Conservation (phyloP, 352 stramenopile species). For the Phytophthora sojae region DNA sequence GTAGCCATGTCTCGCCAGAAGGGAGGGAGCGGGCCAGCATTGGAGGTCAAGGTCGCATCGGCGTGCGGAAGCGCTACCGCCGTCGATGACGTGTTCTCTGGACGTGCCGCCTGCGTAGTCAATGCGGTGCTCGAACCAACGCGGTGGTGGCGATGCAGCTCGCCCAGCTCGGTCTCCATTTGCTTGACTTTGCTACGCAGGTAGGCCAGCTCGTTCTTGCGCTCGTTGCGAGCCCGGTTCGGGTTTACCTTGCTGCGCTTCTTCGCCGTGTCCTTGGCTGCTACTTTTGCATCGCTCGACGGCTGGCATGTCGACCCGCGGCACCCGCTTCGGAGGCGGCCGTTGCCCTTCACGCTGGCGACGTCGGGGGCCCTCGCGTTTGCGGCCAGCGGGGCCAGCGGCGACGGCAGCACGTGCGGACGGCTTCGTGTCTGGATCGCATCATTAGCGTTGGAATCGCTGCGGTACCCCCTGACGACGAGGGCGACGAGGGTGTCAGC, state of each 20-base stretch:
- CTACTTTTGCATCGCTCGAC: background rate
- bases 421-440: too few relatives aligned
- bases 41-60: background rate
- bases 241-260: slow-evolving; percentile 41
- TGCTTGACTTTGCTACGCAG: slow-evolving; percentile 54
- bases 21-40: slow-evolving; percentile 15
- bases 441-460: too few relatives aligned
- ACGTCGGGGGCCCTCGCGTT: slow-evolving; percentile 19
- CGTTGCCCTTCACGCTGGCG: slow-evolving; percentile 29
- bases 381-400: background rate
- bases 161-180: slow-evolving; percentile 45
- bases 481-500: slow-evolving; percentile 14
- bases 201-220: slow-evolving; percentile 65
- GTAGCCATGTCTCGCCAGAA: slow-evolving; percentile 44
- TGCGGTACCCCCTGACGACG: slow-evolving; percentile 9
- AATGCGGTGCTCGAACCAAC: background rate
- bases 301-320: slow-evolving; percentile 5
- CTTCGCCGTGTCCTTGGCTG: slow-evolving; percentile 13
- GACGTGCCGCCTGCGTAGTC: slow-evolving; percentile 1
- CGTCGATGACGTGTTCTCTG: background rate
- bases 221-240: slow-evolving; percentile 51
- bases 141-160: slow-evolving; percentile 26
- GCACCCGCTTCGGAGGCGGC: slow-evolving; percentile 22
- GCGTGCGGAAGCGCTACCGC: background rate
- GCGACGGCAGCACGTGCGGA: slow-evolving; percentile 15